Evolutionary conservation across 2,329 filamentous ascomycete genomes (phyloP).

Genomic region (Aspergillus latus): DNA sequence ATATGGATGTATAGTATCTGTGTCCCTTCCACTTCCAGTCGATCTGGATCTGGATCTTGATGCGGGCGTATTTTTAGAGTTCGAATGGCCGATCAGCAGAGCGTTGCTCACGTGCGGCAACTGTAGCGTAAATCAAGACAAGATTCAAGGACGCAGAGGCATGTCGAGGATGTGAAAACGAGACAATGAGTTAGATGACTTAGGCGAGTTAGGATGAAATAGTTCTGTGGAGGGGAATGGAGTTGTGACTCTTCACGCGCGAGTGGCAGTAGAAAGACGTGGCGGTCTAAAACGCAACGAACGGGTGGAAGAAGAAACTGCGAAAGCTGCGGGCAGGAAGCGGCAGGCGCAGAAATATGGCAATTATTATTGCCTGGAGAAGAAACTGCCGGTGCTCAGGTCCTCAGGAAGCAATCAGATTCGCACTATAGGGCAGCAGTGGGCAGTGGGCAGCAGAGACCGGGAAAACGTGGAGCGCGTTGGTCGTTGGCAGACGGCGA

Average conservation of each 20-base stretch:
- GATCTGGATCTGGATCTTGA: neutral
- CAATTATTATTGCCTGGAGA: slow-evolving; percentile 9
- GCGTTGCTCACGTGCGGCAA: slow-evolving; percentile 23
- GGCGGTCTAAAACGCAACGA: slow-evolving; percentile 18
- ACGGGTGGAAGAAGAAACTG: slow-evolving; percentile 6
- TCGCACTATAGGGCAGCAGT: slow-evolving; percentile 6
- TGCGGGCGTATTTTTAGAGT: slow-evolving; percentile 6
- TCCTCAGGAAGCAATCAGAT: slow-evolving; percentile 4
- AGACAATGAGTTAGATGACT: neutral
- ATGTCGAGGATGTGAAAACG: slow-evolving; percentile 6
- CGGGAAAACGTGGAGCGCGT: slow-evolving; percentile 25
- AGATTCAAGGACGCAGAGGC: slow-evolving; percentile 14
- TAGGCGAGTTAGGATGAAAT: neutral
- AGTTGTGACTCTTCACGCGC: slow-evolving; percentile 10
- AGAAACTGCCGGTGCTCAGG: neutral
- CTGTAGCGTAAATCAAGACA: slow-evolving; percentile 6
- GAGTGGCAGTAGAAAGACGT: slow-evolving; percentile 14
- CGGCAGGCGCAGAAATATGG: slow-evolving; percentile 13
- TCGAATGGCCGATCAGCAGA: slow-evolving; percentile 14
- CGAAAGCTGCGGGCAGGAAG: slow-evolving; percentile 14
- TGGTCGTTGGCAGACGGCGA: slow-evolving; percentile 22
- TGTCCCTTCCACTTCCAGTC: neutral
- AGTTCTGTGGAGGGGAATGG: neutral
- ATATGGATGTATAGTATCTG: neutral
- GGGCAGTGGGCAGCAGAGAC: slow-evolving; percentile 9